Evolutionary conservation across 1,139 yeast genomes (phyloP).

Genomic region (Tardiomyces digboiensis): DNA sequence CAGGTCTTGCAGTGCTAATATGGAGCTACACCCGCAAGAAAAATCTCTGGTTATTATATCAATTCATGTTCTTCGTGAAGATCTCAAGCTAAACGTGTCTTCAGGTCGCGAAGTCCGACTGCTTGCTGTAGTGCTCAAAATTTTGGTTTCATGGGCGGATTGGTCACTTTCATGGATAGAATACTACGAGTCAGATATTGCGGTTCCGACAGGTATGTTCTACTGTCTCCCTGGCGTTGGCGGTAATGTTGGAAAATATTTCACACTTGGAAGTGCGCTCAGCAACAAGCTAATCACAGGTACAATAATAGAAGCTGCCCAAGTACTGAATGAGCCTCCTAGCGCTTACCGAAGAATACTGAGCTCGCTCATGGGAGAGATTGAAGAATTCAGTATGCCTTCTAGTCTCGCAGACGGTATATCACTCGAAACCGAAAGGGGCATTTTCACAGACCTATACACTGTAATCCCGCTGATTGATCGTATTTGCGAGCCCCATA

Average conservation of each 20-base stretch:
- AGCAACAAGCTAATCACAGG: neutral
- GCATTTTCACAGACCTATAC: neutral
- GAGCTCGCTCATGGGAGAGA: neutral
- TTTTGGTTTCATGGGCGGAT: conserved; percentile 56
- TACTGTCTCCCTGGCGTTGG: conserved; percentile 42
- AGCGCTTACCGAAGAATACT: neutral
- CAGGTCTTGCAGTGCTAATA: neutral
- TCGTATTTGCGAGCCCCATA: neutral
- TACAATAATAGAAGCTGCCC: neutral
- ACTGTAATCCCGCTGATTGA: neutral
- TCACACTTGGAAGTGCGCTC: neutral
- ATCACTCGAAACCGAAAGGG: neutral
- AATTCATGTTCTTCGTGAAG: conserved; percentile 73
- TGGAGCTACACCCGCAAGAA: conserved; percentile 14
- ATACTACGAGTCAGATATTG: conserved; percentile 35
- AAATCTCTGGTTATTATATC: conserved; percentile 58
- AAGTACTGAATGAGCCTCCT: neutral
- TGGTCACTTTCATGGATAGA: conserved; percentile 65
- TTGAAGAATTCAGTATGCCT: neutral
- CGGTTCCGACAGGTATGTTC: conserved; percentile 33
- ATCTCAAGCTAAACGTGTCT: conserved; percentile 48
- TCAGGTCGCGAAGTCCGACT: conserved; percentile 28
- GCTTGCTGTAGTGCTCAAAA: conserved; percentile 49
- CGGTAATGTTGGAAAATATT: no score
- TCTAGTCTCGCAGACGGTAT: neutral